Base-by-base conservation (phyloP, 139 green algal genomes). In the Tetratostichococcus sp. region DNA sequence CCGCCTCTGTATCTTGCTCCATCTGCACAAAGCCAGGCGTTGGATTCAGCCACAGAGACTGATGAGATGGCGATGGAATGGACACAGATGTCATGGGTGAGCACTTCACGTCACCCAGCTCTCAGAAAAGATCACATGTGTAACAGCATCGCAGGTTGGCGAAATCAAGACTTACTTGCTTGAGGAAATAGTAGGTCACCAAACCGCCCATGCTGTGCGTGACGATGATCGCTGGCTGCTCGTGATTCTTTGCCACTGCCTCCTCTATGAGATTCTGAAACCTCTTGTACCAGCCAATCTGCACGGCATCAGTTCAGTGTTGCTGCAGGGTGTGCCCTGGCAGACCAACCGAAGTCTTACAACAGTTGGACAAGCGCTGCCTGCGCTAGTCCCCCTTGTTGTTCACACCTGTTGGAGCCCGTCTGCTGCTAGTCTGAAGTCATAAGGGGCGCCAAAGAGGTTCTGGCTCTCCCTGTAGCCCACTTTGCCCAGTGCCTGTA, bases 361-460 rank as follows among this genome's bases (percentile, higher is more conserved):
- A n/a, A n/a, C n/a, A n/a, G n/a, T n/a, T n/a, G n/a, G n/a, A n/a
- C n/a, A n/a, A n/a, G n/a, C n/a, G n/a, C n/a, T n/a, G n/a, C n/a
- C n/a, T n/a, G n/a, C n/a, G n/a, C n/a, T n/a, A n/a, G n/a, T n/a
- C n/a, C n/a, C n/a, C n/a, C n/a, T n/a, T n/a, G n/a, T n/a, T n/a
- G n/a, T n/a, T n/a, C n/a, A n/a, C 30, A 75, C 77, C 77, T 76
- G 72, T 16, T 35, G 35, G 5, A 86, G 74, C 0, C 77, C 81
- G 30, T 86, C 81, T 39, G 65, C 81, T 26, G 77, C 77, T 35
- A 86, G 57, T n/a, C 81, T 65, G 50, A 80, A 86, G 59, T 86
- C 81, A 50, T 83, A 86, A 25, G 81, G 81, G 0, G 81, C 81
- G 4, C 77, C 81, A 75, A 80, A 86, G 1, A 86, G 71, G n/a